A percentile compares a stretch with the other conserved stretches of the same genome.
Conservation (phyloP, 805 yeast species). For the Saccharomycopsis microspora region DNA sequence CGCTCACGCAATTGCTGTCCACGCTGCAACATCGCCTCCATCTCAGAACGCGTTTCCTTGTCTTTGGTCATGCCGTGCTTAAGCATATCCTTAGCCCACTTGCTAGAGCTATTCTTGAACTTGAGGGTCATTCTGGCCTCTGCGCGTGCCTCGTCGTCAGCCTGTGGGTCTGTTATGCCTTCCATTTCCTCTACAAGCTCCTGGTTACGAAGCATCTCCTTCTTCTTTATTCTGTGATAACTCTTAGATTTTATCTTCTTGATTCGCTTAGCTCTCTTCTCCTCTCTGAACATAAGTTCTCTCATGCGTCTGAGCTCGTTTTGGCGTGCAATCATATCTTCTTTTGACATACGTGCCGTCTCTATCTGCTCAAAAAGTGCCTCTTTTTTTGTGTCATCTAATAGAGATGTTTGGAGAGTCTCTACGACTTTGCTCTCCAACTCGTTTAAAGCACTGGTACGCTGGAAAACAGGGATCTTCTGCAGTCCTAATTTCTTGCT, state of each 20-base stretch:
- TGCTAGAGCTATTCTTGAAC: conserved; percentile 68
- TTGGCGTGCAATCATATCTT: conserved; percentile 67
- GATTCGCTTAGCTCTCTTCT: conserved; percentile 77
- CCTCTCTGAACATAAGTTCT: conserved; percentile 93
- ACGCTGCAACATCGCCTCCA: conserved; percentile 88
- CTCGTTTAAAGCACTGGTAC: conserved; percentile 39
- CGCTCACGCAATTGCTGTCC: conserved; percentile 69
- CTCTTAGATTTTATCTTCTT: conserved; percentile 92
- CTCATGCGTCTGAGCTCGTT: conserved; percentile 84
- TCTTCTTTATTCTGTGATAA: conserved; percentile 76
- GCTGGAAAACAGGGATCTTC: conserved; percentile 42
- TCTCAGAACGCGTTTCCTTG: conserved; percentile 68
- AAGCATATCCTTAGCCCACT: conserved; percentile 87
- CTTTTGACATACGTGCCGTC: conserved; percentile 67
- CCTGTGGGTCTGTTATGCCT: conserved; percentile 43
- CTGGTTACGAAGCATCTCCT: conserved; percentile 61
- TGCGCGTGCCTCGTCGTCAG: conserved; percentile 68
- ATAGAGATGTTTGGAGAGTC: conserved; percentile 51
- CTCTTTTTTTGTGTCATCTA: conserved; percentile 62
- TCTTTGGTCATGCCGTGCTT: conserved; percentile 87
- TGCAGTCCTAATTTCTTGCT: conserved; percentile 23
- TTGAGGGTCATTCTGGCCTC: conserved; percentile 85
- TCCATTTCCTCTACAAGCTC: conserved; percentile 51
- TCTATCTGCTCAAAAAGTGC: conserved; percentile 84
- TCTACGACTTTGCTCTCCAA: conserved; percentile 56